These are phyloP conservation scores for Pythium aristosporum DNA, from an alignment of 352 stramenopile species.

Conservation along the genomic window DNA sequence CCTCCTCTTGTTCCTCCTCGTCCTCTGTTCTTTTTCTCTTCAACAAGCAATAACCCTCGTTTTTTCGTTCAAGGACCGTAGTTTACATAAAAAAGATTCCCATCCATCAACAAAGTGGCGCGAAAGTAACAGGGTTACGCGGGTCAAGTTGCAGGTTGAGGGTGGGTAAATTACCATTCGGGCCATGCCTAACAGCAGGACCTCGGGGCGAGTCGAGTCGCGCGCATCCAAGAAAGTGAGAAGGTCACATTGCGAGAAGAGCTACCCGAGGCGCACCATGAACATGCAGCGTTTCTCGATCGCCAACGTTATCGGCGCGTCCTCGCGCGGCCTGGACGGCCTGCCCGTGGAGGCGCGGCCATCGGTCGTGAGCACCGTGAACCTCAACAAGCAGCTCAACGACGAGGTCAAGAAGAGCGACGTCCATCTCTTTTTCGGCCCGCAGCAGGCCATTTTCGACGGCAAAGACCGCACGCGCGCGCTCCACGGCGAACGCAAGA, in stretches of 20 bases:
- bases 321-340: constrained; percentile 31
- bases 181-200: neutral
- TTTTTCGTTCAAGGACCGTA: constrained; percentile 1
- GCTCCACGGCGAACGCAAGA: constrained; percentile 86
- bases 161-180: constrained; percentile 13
- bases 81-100: constrained; percentile 2
- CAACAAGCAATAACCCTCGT: constrained; percentile 4
- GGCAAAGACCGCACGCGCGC: constrained; percentile 72
- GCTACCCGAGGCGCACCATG: neutral
- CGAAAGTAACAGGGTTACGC: neutral
- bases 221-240: constrained; percentile 7
- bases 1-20: neutral
- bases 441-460: constrained; percentile 69
- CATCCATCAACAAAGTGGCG: neutral
- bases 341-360: constrained; percentile 42
- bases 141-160: constrained; percentile 10
- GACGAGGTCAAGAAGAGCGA: constrained; percentile 63
- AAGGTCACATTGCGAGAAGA: neutral
- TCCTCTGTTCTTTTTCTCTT: constrained; percentile 24
- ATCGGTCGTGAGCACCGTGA: constrained; percentile 57
- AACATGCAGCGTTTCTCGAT: constrained; percentile 83
- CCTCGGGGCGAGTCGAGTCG: neutral
- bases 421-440: constrained; percentile 82
- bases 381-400: constrained; percentile 75
- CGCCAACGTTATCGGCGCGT: constrained; percentile 57